Percentiles rank a stretch among this genome's conserved stretches.
phyloP scores from a whole-genome alignment of 768 basidiomycete species.

The Glaciozyma antarctica region DNA sequence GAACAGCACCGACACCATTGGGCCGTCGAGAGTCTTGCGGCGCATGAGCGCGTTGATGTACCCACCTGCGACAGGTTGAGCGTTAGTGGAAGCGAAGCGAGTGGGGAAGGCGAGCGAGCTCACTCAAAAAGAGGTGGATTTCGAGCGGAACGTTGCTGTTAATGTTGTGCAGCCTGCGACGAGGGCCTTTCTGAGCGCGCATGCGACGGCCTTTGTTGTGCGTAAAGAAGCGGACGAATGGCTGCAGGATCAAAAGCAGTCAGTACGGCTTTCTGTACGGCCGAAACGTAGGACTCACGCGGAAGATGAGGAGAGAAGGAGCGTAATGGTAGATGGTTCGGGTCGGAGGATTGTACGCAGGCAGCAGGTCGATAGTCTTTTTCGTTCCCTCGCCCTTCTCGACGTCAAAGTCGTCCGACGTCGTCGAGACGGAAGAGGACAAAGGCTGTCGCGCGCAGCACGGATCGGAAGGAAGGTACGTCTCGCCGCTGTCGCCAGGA shows the following conservation, averaged over 20 bases:
- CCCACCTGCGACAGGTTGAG: slow-evolving; percentile 1
- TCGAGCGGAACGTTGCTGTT: slow-evolving; percentile 23
- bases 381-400: slow-evolving; percentile 4
- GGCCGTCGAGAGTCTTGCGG: slow-evolving; percentile 31
- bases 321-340: slow-evolving; percentile 10
- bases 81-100: background rate
- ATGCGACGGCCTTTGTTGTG: background rate
- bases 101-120: background rate
- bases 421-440: background rate
- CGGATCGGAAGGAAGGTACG: slow-evolving; percentile 6
- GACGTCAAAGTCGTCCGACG: slow-evolving; percentile 9
- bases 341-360: slow-evolving; percentile 12
- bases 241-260: background rate
- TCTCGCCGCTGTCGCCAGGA: slow-evolving; percentile 9
- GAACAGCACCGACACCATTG: slow-evolving; percentile 30
- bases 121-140: background rate
- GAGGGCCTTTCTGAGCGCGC: background rate
- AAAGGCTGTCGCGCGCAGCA: background rate
- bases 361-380: slow-evolving; percentile 8
- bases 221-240: background rate
- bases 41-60: slow-evolving; percentile 34
- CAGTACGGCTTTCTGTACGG: background rate
- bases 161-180: too few relatives aligned
- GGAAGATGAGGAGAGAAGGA: slow-evolving; percentile 10
- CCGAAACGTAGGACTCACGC: background rate